Conservation (phyloP, 371 early-diverging fungal species). For the Apophysomyces trapeziformis region DNA sequence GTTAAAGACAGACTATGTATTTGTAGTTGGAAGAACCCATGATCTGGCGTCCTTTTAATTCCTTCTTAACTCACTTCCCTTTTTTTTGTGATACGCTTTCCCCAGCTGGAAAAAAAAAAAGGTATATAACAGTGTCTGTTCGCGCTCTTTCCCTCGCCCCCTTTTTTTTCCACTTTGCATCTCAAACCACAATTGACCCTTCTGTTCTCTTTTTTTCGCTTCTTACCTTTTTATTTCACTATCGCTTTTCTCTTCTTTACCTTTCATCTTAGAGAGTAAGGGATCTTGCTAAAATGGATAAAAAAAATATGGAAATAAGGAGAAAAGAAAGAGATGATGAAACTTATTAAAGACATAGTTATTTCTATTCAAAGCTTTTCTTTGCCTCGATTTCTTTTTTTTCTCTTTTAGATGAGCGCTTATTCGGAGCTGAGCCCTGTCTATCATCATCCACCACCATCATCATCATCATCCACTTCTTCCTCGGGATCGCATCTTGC, state of each 20-base stretch:
- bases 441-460: slow-evolving; percentile 3
- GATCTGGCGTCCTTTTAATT: no score
- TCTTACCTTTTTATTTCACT: neutral
- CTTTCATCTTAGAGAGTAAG: neutral
- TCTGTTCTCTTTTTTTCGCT: neutral
- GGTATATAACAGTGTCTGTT: neutral
- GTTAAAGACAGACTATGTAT: no score
- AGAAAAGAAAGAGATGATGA: no score
- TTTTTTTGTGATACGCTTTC: no score
- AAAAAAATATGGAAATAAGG: no score
- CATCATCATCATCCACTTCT: neutral
- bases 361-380: no score
- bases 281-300: neutral
- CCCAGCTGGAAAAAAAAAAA: no score
- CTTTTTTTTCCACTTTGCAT: neutral
- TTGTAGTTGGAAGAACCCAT: no score
- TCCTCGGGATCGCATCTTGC: slow-evolving; percentile 3
- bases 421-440: slow-evolving; percentile 21
- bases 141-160: neutral
- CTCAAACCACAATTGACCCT: neutral
- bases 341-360: no score
- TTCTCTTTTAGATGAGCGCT: slow-evolving; percentile 17
- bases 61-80: no score
- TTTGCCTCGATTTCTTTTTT: no score
- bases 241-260: neutral